These are phyloP conservation scores for Salix caprea DNA, from an alignment of 345 rosid species.

Conservation along the genomic window DNA sequence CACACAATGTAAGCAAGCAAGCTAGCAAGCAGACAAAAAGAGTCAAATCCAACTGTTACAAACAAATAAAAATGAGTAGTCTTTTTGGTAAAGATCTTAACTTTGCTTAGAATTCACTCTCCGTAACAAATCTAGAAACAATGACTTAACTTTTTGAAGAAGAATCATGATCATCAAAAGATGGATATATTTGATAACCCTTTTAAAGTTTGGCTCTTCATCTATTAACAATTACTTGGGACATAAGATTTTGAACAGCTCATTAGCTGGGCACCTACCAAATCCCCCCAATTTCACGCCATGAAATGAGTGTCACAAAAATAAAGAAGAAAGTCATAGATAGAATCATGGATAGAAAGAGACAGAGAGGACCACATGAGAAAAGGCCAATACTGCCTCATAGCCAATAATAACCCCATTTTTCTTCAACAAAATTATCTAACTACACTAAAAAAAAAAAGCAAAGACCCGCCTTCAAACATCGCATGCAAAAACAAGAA, in stretches of 20 bases:
- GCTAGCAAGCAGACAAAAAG: background rate
- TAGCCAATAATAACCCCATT: background rate
- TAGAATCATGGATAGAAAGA: background rate
- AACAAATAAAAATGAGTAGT: background rate
- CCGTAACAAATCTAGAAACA: background rate
- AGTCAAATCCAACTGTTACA: background rate
- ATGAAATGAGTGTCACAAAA: slow-evolving; percentile 8
- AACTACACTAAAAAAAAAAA: too few relatives aligned
- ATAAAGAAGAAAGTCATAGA: background rate
- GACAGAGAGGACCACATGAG: background rate
- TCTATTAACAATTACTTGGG: background rate
- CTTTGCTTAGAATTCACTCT: slow-evolving; percentile 1
- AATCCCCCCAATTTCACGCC: slow-evolving; percentile 50
- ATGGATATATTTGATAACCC: background rate
- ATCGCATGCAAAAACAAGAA: too few relatives aligned
- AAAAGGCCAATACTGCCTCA: background rate
- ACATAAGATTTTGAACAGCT: background rate
- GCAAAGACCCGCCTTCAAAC: too few relatives aligned
- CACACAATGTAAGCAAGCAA: background rate
- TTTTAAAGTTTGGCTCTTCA: background rate
- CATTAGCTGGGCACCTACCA: slow-evolving; percentile 28
- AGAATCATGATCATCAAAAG: background rate
- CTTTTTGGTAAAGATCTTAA: background rate
- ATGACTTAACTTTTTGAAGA: background rate
- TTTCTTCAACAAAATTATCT: background rate